phyloP scores from a whole-genome alignment of 1,139 yeast genomes.

The Kazachstania sp. region DNA sequence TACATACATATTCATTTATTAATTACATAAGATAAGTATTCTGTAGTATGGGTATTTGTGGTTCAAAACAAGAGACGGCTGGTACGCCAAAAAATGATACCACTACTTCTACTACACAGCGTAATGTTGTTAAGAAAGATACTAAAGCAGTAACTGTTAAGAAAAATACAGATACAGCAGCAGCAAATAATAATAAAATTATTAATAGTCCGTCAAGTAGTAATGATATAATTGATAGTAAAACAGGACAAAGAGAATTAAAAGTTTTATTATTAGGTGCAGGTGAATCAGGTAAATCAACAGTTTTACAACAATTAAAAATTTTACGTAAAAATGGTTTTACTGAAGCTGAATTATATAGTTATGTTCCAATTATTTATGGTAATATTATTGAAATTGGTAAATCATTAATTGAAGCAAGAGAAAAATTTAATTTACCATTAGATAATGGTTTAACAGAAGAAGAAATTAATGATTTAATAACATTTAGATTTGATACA shows the following conservation, averaged over 20 bases:
- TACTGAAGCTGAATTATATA: constrained; percentile 50
- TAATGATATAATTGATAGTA: background rate
- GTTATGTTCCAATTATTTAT: constrained; percentile 62
- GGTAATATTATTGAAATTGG: constrained; percentile 62
- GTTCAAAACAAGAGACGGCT: constrained; percentile 15
- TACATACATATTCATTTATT: no score
- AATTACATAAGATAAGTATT: no score
- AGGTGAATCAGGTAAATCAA: constrained; percentile 74
- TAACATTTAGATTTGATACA: constrained; percentile 35
- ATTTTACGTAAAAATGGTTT: constrained; percentile 67
- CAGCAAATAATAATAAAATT: background rate
- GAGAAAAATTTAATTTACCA: constrained; percentile 24
- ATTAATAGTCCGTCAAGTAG: background rate
- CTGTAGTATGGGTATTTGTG: constrained; percentile 30
- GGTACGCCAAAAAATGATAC: background rate
- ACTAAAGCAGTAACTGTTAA: no score
- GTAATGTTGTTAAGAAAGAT: background rate
- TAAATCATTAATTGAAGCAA: constrained; percentile 42
- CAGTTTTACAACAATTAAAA: constrained; percentile 67
- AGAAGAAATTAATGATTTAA: constrained; percentile 41
- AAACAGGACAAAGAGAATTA: constrained; percentile 33
- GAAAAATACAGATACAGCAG: background rate
- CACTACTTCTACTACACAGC: background rate
- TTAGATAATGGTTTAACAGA: constrained; percentile 19
- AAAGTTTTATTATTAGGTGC: constrained; percentile 65